A percentile compares a stretch with the other conserved stretches of the same genome.
Evolutionary conservation across 257 asterid species (phyloP).

Genomic region (Apocynum venetum): DNA sequence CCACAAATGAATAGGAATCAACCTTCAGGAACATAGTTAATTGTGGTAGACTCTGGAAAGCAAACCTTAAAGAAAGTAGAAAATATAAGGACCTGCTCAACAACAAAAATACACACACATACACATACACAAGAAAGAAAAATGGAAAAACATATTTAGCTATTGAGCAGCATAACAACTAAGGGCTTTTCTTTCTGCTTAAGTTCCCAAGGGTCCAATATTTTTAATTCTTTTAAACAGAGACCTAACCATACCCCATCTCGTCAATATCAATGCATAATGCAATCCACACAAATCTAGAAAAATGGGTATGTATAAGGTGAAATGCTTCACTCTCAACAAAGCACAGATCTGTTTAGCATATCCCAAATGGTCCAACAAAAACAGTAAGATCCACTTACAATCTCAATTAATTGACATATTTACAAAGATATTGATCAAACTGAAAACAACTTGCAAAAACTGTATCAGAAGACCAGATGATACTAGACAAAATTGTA

Average conservation of each 20-base stretch:
- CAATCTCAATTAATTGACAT: not conserved
- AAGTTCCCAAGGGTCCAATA: not conserved
- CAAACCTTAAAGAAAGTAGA: not conserved
- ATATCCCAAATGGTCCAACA: not conserved
- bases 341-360: not conserved
- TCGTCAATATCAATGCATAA: not conserved
- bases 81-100: not conserved
- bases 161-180: not conserved
- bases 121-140: not conserved
- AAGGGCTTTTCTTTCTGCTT: not conserved
- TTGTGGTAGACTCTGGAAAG: not conserved
- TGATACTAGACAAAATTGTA: not conserved
- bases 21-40: not conserved
- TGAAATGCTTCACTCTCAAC: not conserved
- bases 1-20: not conserved
- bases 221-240: not conserved
- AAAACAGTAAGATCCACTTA: not conserved
- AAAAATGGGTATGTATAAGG: not conserved
- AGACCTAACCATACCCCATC: not conserved
- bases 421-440: not conserved
- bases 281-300: not conserved
- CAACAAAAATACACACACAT: not conserved
- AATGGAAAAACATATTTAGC: not conserved
- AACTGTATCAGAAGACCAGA: not conserved
- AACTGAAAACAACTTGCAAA: not conserved